Evolutionary conservation across 345 rosid species (phyloP), one percentile per base, ranked within the genome.

Genomic region (Passiflora organensis): DNA sequence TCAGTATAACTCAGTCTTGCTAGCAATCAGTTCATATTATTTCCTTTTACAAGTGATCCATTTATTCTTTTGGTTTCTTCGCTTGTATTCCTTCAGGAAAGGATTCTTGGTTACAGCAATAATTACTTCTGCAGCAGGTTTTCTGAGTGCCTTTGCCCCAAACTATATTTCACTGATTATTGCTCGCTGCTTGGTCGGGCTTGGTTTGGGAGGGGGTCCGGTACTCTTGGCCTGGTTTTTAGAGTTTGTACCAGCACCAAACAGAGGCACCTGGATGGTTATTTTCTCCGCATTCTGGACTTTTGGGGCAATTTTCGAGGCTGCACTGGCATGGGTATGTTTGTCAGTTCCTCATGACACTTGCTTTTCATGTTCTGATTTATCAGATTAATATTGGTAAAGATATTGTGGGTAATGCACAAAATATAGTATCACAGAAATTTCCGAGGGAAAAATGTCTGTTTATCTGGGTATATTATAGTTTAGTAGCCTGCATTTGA

Each of bases 141-240:
- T 87, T 61, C 60, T 91, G 52, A 91, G 97, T 70, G 72, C 95
- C 9, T 78, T 91, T 43, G 50, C 96, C 56, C 89, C 87, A 5
- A 91, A 76, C 69, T 91, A 87, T 65, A 48, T 34, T 54, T 61
- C 70, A 19, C 63, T 91, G 65, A 36, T 87, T 58, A 54, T 73
- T 63, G 71, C 80, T 32, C 89, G 97, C 21, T 79, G 81, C 63
- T 72, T 91, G 24, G 96, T 91, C 61, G 97, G 97, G 62, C 76
- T 91, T 50, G 97, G 97, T 32, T 56, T 91, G 58, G 97, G 97
- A 66, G 96, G 97, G 23, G 97, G 91, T 36, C 97, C 84, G 68
- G 97, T 91, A 45, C 91, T 91, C 43, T 74, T 68, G 21, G 76
- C 97, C 11, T 91, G 96, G 97, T 87, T 75, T 76, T 74, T 91